These are phyloP conservation scores for Chlamydomonas eustigma DNA, from an alignment of 139 green algal genomes.

Conservation along the genomic window DNA sequence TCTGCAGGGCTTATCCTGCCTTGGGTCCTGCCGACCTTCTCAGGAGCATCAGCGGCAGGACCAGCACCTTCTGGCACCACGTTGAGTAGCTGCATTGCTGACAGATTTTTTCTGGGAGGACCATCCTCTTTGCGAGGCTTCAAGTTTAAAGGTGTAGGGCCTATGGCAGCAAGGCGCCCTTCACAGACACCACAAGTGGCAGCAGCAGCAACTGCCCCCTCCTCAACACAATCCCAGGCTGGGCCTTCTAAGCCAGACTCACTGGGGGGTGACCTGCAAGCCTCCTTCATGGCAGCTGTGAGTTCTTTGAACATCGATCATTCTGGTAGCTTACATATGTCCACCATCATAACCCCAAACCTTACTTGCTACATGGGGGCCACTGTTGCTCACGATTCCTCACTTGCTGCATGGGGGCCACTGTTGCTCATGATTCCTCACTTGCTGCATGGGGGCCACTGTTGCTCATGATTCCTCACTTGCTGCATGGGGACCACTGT, in stretches of 20 bases:
- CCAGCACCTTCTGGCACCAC: background rate
- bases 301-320: constrained; percentile 1
- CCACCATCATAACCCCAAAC: no score
- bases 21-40: constrained; percentile 26
- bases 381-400: no score
- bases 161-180: constrained; percentile 43
- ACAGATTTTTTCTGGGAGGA: constrained; percentile 75
- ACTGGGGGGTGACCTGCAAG: constrained; percentile 63
- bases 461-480: no score
- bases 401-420: no score
- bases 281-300: constrained; percentile 58
- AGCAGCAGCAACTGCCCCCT: background rate
- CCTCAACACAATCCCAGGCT: no score
- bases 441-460: no score
- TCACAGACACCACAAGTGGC: background rate
- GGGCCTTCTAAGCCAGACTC: constrained; percentile 35
- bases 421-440: no score
- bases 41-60: constrained; percentile 7
- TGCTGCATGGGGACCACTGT: no score
- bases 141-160: constrained; percentile 50
- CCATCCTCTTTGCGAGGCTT: constrained; percentile 60
- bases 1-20: constrained; percentile 55
- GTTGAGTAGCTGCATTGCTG: constrained; percentile 39
- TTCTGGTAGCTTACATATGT: no score
- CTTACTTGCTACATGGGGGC: no score